phyloP scores from a whole-genome alignment of 768 basidiomycete genomes.

The Boletellus ananas region DNA sequence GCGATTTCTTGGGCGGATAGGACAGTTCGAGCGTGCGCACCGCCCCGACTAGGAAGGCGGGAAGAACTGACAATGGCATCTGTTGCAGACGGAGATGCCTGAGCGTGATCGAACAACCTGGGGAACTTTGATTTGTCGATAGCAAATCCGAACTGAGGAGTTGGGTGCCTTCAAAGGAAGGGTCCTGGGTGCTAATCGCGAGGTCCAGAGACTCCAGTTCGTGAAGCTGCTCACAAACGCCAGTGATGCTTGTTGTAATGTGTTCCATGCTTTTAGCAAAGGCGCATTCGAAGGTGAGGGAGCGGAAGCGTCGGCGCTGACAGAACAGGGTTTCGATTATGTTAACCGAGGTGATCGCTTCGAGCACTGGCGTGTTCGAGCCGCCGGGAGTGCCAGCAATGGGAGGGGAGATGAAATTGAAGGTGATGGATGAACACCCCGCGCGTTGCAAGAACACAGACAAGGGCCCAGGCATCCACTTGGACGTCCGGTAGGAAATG shows the following conservation, averaged over 20 bases:
- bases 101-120: slow-evolving; percentile 13
- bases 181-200: slow-evolving; percentile 22
- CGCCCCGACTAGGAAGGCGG: slow-evolving; percentile 35
- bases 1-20: slow-evolving; percentile 32
- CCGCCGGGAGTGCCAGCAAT: slow-evolving; percentile 2
- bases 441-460: slow-evolving; percentile 37
- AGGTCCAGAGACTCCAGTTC: slow-evolving; percentile 30
- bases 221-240: slow-evolving; percentile 14
- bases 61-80: slow-evolving; percentile 39
- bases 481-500: slow-evolving; percentile 28
- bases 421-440: slow-evolving; percentile 30
- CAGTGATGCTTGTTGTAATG: slow-evolving; percentile 22
- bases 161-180: slow-evolving; percentile 26
- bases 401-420: slow-evolving; percentile 32
- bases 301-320: slow-evolving; percentile 30
- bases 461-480: slow-evolving; percentile 23
- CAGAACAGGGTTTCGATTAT: slow-evolving; percentile 23
- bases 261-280: slow-evolving; percentile 28
- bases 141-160: slow-evolving; percentile 22
- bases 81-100: slow-evolving; percentile 39
- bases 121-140: slow-evolving; percentile 5
- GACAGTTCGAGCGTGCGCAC: slow-evolving; percentile 42
- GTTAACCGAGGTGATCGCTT: slow-evolving; percentile 16
- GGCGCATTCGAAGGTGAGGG: slow-evolving; percentile 33
- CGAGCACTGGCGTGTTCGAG: slow-evolving; percentile 15